Evolutionary conservation across 2,329 filamentous ascomycete species (phyloP), one percentile per base, ranked within the genome.

Genomic region (Ciborinia camelliae): DNA sequence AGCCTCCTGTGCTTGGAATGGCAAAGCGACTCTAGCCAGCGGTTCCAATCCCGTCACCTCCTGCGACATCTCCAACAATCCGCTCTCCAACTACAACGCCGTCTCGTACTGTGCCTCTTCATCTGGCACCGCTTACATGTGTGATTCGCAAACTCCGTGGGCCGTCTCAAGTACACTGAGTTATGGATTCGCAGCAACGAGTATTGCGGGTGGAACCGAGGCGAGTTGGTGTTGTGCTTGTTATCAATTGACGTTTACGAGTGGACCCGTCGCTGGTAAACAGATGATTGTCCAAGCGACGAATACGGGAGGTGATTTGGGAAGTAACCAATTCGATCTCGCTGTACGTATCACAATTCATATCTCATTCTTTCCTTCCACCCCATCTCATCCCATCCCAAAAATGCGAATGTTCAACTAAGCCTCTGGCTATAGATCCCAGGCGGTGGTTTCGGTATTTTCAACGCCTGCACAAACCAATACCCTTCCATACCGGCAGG

Each of bases 181-280:
- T 23, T 90, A 89, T 71, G 87, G 87, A 18, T 90, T 86, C 71
- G 85, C 87, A 1, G 86, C 87, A 15, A 85, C 84, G 10, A 80
- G 78, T 58, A 79, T 89, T 68, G 72, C 74, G 2, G 84, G 84
- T 28, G 80, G 81, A 48, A 81, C 78, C 3, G 87, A 89, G 74
- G 76, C 78, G 1, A 79, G 76, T n/a, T 88, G 85, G 84, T 90
- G 87, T 77, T 90, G 87, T 73, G 82, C 81, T 58, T 89, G 86
- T 75, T 89, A 87, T 71, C 79, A 84, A 74, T 72, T 73, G 63
- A 73, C 71, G 7, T 82, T 83, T 69, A 82, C 79, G 1, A 76
- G 74, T 50, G 82, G 82, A 6, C 75, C 81, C 7, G 79, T 84
- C 26, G 75, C 77, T 32, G 85, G 85, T 62, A 88, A 88, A 77